Percentiles rank a stretch among this genome's conserved stretches.
These are phyloP conservation scores for Ascochyta clinopodiicola DNA, from an alignment of 2,329 filamentous ascomycete genomes.

Conservation along the genomic window DNA sequence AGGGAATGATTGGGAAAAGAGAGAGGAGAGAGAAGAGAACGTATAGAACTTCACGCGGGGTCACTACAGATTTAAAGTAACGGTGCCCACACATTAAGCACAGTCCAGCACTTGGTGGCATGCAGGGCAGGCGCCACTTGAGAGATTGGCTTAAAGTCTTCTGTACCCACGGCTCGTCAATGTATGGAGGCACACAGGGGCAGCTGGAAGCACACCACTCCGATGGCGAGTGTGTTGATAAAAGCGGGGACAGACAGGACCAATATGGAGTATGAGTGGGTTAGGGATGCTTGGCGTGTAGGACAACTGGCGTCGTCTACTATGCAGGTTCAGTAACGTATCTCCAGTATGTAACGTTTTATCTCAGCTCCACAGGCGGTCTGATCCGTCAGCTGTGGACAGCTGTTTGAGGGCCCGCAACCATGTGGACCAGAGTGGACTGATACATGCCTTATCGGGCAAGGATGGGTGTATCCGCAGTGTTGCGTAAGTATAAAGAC, in stretches of 20 bases:
- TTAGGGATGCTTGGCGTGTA: conserved; percentile 36
- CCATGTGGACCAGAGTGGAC: conserved; percentile 18
- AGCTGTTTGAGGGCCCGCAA: conserved; percentile 3
- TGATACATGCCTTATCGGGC: conserved; percentile 8
- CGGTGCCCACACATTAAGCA: conserved; percentile 12
- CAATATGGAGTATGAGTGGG: conserved; percentile 23
- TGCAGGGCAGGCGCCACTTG: conserved; percentile 10
- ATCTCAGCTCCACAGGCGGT: conserved; percentile 13
- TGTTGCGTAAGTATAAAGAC: conserved; percentile 14
- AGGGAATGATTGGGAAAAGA: background rate
- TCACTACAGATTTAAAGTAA: conserved; percentile 14
- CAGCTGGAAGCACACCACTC: conserved; percentile 9
- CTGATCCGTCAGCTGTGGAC: conserved; percentile 12
- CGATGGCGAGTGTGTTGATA: conserved; percentile 24
- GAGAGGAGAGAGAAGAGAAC: conserved; percentile 2
- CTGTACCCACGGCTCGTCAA: conserved; percentile 11
- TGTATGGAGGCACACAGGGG: conserved; percentile 9
- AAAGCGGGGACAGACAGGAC: conserved; percentile 33
- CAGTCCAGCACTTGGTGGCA: conserved; percentile 9
- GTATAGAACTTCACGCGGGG: conserved; percentile 10
- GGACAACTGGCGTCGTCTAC: conserved; percentile 16
- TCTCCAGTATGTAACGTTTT: conserved; percentile 17
- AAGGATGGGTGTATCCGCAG: conserved; percentile 3
- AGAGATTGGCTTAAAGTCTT: conserved; percentile 1
- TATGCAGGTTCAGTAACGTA: conserved; percentile 22